phyloP scores from a whole-genome alignment of 371 early-diverging fungal species.

The Blyttiomyces sp. region DNA sequence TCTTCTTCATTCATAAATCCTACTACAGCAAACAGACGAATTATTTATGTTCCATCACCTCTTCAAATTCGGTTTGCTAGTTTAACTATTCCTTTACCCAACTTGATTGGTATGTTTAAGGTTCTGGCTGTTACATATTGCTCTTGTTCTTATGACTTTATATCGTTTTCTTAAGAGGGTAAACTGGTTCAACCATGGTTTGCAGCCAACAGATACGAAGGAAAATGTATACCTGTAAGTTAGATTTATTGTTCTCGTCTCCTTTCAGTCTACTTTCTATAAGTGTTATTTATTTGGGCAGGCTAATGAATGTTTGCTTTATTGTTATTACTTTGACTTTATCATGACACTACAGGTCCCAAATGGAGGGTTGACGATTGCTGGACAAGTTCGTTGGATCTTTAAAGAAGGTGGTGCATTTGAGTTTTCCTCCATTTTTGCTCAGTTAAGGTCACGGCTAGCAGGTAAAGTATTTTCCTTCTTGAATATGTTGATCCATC shows the following conservation, averaged over 20 bases:
- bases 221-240: constrained; percentile 5
- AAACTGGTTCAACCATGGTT: constrained; percentile 36
- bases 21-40: constrained; percentile 26
- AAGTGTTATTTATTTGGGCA: no score
- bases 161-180: constrained; percentile 12
- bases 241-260: background rate
- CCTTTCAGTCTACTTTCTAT: background rate
- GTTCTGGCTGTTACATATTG: no score
- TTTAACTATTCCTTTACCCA: constrained; percentile 16
- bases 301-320: no score
- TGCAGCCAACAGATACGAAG: constrained; percentile 31
- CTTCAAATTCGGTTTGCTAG: constrained; percentile 3
- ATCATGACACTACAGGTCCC: constrained; percentile 11
- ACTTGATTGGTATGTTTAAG: no score
- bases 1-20: no score
- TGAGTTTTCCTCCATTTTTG: constrained; percentile 31
- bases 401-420: constrained; percentile 43
- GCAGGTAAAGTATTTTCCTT: no score
- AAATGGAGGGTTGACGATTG: constrained; percentile 28
- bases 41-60: constrained; percentile 26
- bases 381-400: constrained; percentile 21
- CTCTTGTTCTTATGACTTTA: no score
- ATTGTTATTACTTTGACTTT: background rate
- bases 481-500: no score
- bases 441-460: constrained; percentile 23